These are phyloP conservation scores for Lophiotrema nucula DNA, from an alignment of 495 filamentous ascomycete genomes.

Conservation along the genomic window DNA sequence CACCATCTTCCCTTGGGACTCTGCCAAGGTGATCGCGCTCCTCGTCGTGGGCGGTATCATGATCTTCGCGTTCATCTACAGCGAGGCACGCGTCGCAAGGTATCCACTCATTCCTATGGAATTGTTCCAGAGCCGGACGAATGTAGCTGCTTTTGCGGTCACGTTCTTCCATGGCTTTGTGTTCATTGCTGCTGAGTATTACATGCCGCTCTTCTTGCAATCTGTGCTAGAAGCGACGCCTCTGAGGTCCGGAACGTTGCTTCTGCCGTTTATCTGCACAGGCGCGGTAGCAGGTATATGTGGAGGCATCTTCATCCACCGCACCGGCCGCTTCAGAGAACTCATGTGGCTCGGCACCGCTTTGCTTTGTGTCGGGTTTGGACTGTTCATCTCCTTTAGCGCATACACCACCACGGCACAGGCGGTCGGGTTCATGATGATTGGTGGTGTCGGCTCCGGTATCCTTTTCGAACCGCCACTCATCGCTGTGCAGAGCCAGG, in stretches of 20 bases:
- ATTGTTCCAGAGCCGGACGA: conserved; percentile 37
- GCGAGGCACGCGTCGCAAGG: conserved; percentile 37
- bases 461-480: conserved; percentile 40
- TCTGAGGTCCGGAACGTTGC: conserved; percentile 52
- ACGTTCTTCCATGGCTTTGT: conserved; percentile 51
- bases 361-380: conserved; percentile 52
- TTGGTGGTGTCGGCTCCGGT: conserved; percentile 39
- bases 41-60: conserved; percentile 40
- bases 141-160: conserved; percentile 43
- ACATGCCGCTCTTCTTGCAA: conserved; percentile 60
- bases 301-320: conserved; percentile 56
- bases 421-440: conserved; percentile 43
- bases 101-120: conserved; percentile 43
- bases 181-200: conserved; percentile 56
- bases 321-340: conserved; percentile 59
- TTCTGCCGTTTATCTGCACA: conserved; percentile 53
- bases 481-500: conserved; percentile 40
- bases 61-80: conserved; percentile 39
- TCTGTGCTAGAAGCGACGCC: conserved; percentile 52
- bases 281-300: conserved; percentile 51
- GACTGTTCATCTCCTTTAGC: conserved; percentile 51
- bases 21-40: conserved; percentile 42
- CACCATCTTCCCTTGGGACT: conserved; percentile 39
- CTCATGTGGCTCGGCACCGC: conserved; percentile 52
- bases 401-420: conserved; percentile 43